Percentiles rank a stretch among this genome's conserved stretches.
Conservation (phyloP, 805 yeast species). For the Candida manassasensis region DNA sequence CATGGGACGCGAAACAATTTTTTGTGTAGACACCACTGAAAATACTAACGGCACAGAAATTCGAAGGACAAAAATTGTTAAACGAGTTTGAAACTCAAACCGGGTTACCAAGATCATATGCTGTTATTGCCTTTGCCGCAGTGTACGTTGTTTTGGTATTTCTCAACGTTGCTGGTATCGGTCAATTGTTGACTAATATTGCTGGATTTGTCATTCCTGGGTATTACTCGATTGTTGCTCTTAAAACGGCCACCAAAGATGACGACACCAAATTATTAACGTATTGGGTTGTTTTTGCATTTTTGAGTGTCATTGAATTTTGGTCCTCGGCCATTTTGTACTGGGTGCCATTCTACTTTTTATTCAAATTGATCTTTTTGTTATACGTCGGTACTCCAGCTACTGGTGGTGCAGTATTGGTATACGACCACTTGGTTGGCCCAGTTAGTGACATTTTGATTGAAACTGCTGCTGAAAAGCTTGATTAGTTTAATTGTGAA, state of each 20-base stretch:
- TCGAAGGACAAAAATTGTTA: slow-evolving; percentile 22
- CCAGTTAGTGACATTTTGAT: slow-evolving; percentile 50
- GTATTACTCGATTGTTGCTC: slow-evolving; percentile 79
- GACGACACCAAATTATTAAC: slow-evolving; percentile 90
- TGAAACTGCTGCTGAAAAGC: slow-evolving; percentile 34
- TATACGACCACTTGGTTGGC: slow-evolving; percentile 60
- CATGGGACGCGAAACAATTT: slow-evolving; percentile 4
- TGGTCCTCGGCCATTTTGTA: slow-evolving; percentile 91
- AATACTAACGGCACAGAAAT: slow-evolving; percentile 4
- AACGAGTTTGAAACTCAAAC: slow-evolving; percentile 37
- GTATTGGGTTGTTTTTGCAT: slow-evolving; percentile 98
- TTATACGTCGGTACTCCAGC: slow-evolving; percentile 85
- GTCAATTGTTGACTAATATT: slow-evolving; percentile 87
- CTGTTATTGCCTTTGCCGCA: slow-evolving; percentile 59
- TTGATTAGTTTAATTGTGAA: slow-evolving; percentile 19
- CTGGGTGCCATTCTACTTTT: slow-evolving; percentile 96
- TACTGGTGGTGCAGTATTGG: slow-evolving; percentile 76
- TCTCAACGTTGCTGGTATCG: slow-evolving; percentile 90
- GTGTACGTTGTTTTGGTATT: slow-evolving; percentile 75
- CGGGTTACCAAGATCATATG: slow-evolving; percentile 81
- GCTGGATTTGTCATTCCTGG: slow-evolving; percentile 91
- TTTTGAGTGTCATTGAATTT: slow-evolving; percentile 86
- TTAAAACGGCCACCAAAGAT: slow-evolving; percentile 58
- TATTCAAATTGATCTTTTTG: slow-evolving; percentile 84
- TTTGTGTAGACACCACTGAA: slow-evolving; percentile 3